Evolutionary conservation across 331 rosid species (phyloP), one percentile per base, ranked within the genome.

Genomic region (Malus hybrid): DNA sequence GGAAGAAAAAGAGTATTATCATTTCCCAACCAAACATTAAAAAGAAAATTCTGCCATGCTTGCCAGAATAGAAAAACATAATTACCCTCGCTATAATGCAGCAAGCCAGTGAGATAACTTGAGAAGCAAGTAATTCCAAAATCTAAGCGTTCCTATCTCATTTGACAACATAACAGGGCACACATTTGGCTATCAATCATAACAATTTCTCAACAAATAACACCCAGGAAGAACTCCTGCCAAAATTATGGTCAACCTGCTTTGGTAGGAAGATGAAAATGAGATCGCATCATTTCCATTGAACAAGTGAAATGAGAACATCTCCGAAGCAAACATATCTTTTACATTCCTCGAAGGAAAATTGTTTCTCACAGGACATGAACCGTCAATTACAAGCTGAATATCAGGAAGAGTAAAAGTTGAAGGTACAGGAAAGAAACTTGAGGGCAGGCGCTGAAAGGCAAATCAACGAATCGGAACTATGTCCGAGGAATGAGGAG

Each of bases 291-390:
- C 55, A 42, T 44, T 69, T 46, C 28, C 36, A 1, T 16, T 24
- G 60, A 42, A 39, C 10, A 74, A 32, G 34, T 48, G 65, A 64
- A 52, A n/a, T 48, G 54, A 22, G 19, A 29, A 33, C 63, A 66
- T 11, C n/a, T 75, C 34, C 33, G 0, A 65, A 55, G 73, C 67
- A 55, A 76, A 54, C 34, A 46, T 13, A 76, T 48, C 79, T 34
- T 75, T 75, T 54, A 50, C 79, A 65, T 55, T 75, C 66, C 79
- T 66, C 31, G 18, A 55, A 13, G 72, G 57, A 75, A 50, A 34
- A 54, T 54, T 34, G 79, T 54, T 65, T 76, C 67, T 65, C 24
- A 13, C 7, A 65, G 50, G 54, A 48, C 55, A 67, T n/a, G 50
- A 6, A 65, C 6, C 3, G 79, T 56, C 56, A 55, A 76, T 67